These are phyloP conservation scores for Pseudogymnoascus sp. DNA, from an alignment of 2,329 filamentous ascomycete species.

Conservation along the genomic window DNA sequence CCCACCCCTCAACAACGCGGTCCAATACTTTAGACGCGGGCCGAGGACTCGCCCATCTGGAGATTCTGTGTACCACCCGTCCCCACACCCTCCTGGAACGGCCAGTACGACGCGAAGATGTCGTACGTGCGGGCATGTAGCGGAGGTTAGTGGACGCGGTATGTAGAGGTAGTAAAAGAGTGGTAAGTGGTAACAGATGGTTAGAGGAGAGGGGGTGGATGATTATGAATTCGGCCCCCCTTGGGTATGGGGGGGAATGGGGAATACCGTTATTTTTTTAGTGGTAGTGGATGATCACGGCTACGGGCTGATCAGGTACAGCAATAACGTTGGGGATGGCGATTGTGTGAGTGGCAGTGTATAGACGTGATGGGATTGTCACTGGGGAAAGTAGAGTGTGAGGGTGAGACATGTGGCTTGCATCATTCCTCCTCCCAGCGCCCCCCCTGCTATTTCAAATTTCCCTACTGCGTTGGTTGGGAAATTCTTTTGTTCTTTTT, in stretches of 20 bases:
- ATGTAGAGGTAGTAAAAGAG: no score
- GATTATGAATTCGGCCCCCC: neutral
- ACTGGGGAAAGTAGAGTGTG: neutral
- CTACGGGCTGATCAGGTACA: neutral
- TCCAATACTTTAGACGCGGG: slow-evolving; percentile 3
- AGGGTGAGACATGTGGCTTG: neutral
- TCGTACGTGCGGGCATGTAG: neutral
- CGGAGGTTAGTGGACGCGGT: neutral
- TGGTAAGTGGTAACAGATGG: no score
- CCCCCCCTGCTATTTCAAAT: neutral
- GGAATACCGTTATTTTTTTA: neutral
- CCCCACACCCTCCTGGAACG: neutral
- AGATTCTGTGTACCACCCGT: neutral
- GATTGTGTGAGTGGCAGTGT: neutral
- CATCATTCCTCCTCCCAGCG: neutral
- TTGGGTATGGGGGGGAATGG: neutral
- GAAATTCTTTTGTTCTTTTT: neutral
- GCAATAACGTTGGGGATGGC: neutral
- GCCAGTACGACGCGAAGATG: neutral
- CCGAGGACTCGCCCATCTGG: neutral
- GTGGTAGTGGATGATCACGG: neutral
- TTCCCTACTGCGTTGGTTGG: neutral
- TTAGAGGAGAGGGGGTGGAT: neutral
- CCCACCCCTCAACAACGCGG: neutral
- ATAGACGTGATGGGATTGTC: neutral